These are phyloP conservation scores for Taxawa tesnikishii DNA, from an alignment of 2,329 filamentous ascomycete species.

Conservation along the genomic window DNA sequence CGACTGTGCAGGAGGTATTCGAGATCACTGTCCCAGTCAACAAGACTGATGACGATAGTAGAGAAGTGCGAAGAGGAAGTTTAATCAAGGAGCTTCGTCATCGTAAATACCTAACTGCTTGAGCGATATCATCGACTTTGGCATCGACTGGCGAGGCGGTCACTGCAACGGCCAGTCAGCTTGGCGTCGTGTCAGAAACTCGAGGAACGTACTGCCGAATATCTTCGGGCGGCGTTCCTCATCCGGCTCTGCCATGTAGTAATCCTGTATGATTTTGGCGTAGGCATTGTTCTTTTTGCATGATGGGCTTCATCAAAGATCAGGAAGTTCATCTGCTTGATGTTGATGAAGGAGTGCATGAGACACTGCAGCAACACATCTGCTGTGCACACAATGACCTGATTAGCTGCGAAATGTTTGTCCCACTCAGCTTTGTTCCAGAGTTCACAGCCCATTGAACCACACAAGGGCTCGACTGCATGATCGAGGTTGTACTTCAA, in stretches of 20 bases:
- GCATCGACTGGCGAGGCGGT: constrained; percentile 87
- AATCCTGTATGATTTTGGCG: constrained; percentile 77
- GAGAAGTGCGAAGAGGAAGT: neutral
- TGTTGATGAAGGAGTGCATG: constrained; percentile 64
- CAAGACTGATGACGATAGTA: neutral
- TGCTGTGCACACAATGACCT: constrained; percentile 85
- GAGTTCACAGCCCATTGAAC: constrained; percentile 51
- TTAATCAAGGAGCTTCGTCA: neutral
- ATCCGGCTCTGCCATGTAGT: constrained; percentile 48
- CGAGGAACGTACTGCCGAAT: constrained; percentile 97
- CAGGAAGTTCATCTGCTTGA: constrained; percentile 75
- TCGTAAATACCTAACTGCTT: constrained; percentile 44
- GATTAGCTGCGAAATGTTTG: constrained; percentile 48
- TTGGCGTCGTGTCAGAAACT: too few species aligned
- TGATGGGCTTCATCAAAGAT: constrained; percentile 97
- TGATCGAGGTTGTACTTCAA: constrained; percentile 71
- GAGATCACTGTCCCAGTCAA: constrained; percentile 36
- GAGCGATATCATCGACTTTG: constrained; percentile 56
- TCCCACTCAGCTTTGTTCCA: constrained; percentile 50
- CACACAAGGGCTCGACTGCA: constrained; percentile 61
- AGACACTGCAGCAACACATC: constrained; percentile 74
- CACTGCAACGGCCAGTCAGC: too few species aligned
- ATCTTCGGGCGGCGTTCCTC: constrained; percentile 53
- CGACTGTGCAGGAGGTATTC: constrained; percentile 67
- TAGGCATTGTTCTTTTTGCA: constrained; percentile 84